Base-by-base conservation (phyloP, 2,329 filamentous ascomycete species). In the Colletotrichum echinochloae region DNA sequence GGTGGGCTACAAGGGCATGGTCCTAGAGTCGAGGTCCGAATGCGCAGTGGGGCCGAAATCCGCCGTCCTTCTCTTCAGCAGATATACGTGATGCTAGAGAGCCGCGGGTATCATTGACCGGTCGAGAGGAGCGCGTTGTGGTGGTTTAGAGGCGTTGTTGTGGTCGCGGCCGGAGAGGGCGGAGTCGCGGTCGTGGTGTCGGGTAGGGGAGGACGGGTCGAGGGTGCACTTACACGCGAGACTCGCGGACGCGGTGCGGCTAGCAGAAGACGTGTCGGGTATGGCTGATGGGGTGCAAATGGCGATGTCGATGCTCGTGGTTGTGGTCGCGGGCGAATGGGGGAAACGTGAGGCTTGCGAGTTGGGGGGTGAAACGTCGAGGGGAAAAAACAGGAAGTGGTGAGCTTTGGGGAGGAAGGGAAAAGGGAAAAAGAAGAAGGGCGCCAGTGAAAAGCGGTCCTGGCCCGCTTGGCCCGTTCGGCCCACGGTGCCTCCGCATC, bases 21-120 rank as follows among this genome's bases (percentile, higher is more conserved):
- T 71, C 65, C 62, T 60, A 39, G 52, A 64, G 18, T 54, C 60
- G 60, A 63, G 63, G 59, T 46, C 54, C 48, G 41, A 66, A 51
- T 51, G 63, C 71, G 79, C 79, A 82, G 79, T 79, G 82, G 82
- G 83, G 81, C 82, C 82, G 77, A 78, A 75, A 75, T 75, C 78
- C 78, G 79, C 76, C 77, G 79, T 76, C 75, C 70, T 73, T 64
- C 28, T 65, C 62, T 61, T 60, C 23, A 63, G 52, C 59, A 54
- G 56, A 44, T 67, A 23, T 62, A 60, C 39, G 67, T 67, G 41
- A 49, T 60, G 48, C 41, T 54, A 56, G 30, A 62, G 30, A 33
- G 33, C 28, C 14, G 30, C 61, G 35, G 35, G 41, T 48, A 49
- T 20, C 59, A 70, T 70, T 60, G 41, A 66, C 46, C 71, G 65